Evolutionary conservation across 495 filamentous ascomycete genomes (phyloP), one percentile per base, ranked within the genome.

Genomic region (Penicillium verhagenii): DNA sequence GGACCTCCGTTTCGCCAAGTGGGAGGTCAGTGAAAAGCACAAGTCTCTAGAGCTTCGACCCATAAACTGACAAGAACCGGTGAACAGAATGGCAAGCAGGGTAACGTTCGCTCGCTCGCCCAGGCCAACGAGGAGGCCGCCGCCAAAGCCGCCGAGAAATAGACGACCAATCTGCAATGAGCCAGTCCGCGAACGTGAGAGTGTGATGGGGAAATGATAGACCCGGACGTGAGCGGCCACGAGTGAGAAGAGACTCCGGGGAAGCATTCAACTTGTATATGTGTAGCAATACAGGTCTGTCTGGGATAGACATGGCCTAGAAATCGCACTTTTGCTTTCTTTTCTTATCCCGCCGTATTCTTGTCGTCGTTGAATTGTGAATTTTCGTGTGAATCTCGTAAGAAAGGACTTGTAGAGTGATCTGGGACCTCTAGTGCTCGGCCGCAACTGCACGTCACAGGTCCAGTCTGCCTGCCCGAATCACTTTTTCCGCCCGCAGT

Each of bases 1-100:
- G 81, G 92, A 97, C 35, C 76, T 99, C 54, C 86, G 86, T 77
- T 96, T 96, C 66, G 86, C 93, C 52, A 96, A 95, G 82, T 99
- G 94, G 94, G 81, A 90, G 84, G 94, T 99, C 69, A 57, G 60
- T 63, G 48, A 48, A 62, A 52, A 55, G 48, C 35, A n/a, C 11
- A 56, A 28, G 14, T 43, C 21, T 14, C 39, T 31, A 11, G 28
- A 33, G 26, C n/a, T 21, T 29, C 6, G 53, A 46, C 7, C 23
- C 23, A 50, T 16, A 24, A 48, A 58, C 71, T 72, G 57, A 70
- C 56, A 35, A 53, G 14, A 45, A 56, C 13, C 50, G 53, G 47
- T 44, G 60, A 52, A 53, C 69, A 98, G 94, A 88, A 90, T 78
- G 95, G 94, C 79, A 97, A 97, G 83, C 92, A 96, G 79, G 88